These are phyloP conservation scores for Tylopilus subfusipes DNA, from an alignment of 768 basidiomycete species.

Conservation along the genomic window DNA sequence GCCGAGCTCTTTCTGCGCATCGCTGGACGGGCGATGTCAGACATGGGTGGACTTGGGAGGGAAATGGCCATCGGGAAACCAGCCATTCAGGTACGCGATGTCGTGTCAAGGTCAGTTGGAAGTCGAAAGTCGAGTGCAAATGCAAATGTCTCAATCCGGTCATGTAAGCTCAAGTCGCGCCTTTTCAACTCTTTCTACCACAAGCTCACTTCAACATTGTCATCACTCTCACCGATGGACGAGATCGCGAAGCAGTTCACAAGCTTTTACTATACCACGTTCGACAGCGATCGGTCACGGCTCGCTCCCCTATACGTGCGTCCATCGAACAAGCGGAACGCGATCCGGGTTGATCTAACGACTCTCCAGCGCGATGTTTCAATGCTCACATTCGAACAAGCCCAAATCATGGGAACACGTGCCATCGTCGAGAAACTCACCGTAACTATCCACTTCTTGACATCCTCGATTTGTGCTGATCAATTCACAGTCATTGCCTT, in stretches of 20 bases:
- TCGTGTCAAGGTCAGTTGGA: not conserved
- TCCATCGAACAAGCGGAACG: conserved; percentile 15
- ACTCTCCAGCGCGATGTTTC: conserved; percentile 63
- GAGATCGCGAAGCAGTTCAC: conserved; percentile 75
- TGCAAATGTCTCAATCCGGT: not conserved
- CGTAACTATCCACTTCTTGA: conserved; percentile 37
- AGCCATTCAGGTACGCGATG: conserved; percentile 8
- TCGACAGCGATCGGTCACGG: conserved; percentile 57
- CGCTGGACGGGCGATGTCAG: conserved; percentile 42
- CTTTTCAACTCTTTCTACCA: not conserved
- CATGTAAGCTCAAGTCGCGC: not conserved
- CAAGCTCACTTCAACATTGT: conserved; percentile 2
- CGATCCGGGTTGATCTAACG: conserved; percentile 30
- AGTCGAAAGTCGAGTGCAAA: not conserved
- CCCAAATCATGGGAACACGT: conserved; percentile 48
- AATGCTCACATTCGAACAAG: conserved; percentile 82
- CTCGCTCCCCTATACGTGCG: conserved; percentile 77
- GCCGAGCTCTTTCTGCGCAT: conserved; percentile 87
- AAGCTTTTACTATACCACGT: conserved; percentile 78
- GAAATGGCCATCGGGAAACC: conserved; percentile 18
- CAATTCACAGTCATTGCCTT: conserved; percentile 61
- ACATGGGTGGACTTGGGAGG: conserved; percentile 28
- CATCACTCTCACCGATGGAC: conserved; percentile 57
- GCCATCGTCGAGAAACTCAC: conserved; percentile 70
- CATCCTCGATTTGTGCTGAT: not conserved